These are phyloP conservation scores for Hyphodiscus hymeniophilus DNA, from an alignment of 495 filamentous ascomycete species.

Conservation along the genomic window DNA sequence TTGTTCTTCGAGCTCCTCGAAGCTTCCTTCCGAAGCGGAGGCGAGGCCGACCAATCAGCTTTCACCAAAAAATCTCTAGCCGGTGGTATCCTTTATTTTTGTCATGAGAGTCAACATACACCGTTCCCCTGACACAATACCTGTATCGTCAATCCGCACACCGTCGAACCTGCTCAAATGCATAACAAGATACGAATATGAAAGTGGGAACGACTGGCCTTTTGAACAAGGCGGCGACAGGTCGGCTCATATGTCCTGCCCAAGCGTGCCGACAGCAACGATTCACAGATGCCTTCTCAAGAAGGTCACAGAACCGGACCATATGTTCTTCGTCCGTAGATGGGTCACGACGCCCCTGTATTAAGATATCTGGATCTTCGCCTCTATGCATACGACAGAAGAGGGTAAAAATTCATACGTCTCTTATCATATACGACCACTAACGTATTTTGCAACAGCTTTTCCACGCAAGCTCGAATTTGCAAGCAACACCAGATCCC, in stretches of 20 bases:
- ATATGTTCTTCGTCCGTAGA: constrained; percentile 18
- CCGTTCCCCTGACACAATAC: too few species aligned
- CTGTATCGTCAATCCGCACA: background rate
- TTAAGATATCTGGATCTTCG: background rate
- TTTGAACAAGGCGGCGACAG: constrained; percentile 41
- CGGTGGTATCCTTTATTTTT: too few species aligned
- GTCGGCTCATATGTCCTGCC: constrained; percentile 39
- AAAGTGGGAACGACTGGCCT: constrained; percentile 33
- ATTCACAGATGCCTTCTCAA: constrained; percentile 27
- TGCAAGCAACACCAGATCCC: constrained; percentile 60
- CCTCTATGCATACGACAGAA: background rate
- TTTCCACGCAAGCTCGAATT: constrained; percentile 65
- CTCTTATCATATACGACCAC: background rate
- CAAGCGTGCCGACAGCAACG: constrained; percentile 38
- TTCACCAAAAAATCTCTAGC: too few species aligned
- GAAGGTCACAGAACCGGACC: constrained; percentile 22
- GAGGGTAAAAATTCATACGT: background rate
- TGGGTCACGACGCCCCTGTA: background rate
- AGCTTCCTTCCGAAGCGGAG: too few species aligned
- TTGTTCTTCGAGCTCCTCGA: too few species aligned
- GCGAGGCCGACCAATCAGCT: too few species aligned
- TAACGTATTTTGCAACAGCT: constrained; percentile 33
- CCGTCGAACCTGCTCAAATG: constrained; percentile 5
- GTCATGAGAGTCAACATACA: too few species aligned
- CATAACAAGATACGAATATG: constrained; percentile 27